Percentiles rank a stretch among this genome's conserved stretches.
These are phyloP conservation scores for Rutstroemia sp. DNA, from an alignment of 2,329 filamentous ascomycete species.

Conservation along the genomic window DNA sequence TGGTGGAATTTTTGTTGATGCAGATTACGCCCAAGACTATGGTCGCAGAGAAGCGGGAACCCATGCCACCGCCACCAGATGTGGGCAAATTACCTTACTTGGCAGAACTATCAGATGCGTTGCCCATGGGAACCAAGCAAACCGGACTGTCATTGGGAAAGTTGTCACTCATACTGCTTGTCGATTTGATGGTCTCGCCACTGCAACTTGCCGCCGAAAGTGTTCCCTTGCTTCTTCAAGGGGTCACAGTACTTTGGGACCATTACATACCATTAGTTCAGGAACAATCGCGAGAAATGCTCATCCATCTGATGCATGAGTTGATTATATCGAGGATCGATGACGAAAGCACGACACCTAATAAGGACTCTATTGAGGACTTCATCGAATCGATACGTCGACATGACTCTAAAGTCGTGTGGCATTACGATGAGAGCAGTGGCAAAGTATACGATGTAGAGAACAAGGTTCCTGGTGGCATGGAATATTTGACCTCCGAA, in stretches of 20 bases:
- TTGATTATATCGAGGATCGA: slow-evolving; percentile 77
- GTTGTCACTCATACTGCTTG: slow-evolving; percentile 83
- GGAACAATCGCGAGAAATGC: slow-evolving; percentile 94
- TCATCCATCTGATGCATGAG: slow-evolving; percentile 95
- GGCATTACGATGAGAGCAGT: slow-evolving; percentile 91
- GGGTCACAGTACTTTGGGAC: slow-evolving; percentile 92
- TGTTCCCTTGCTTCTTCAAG: slow-evolving; percentile 80
- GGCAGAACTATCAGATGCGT: slow-evolving; percentile 69
- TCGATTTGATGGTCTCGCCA: slow-evolving; percentile 92
- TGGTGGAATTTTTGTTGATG: slow-evolving; percentile 86
- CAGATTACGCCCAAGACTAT: slow-evolving; percentile 95
- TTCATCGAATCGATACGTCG: slow-evolving; percentile 81
- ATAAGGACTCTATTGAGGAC: slow-evolving; percentile 73
- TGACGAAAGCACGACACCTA: slow-evolving; percentile 51
- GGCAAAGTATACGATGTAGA: slow-evolving; percentile 66
- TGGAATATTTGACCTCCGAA: slow-evolving; percentile 76
- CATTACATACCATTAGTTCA: slow-evolving; percentile 93
- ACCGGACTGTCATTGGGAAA: slow-evolving; percentile 89
- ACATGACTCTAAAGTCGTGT: slow-evolving; percentile 78
- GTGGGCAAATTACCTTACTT: slow-evolving; percentile 75
- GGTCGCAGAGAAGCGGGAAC: slow-evolving; percentile 79
- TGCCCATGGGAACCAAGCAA: slow-evolving; percentile 86
- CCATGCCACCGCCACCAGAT: slow-evolving; percentile 64
- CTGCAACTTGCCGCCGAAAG: slow-evolving; percentile 72
- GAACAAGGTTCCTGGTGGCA: slow-evolving; percentile 76